A percentile compares a stretch with the other conserved stretches of the same genome.
phyloP scores from a whole-genome alignment of 78 protist genomes.

The Polysphondylium violaceum region DNA sequence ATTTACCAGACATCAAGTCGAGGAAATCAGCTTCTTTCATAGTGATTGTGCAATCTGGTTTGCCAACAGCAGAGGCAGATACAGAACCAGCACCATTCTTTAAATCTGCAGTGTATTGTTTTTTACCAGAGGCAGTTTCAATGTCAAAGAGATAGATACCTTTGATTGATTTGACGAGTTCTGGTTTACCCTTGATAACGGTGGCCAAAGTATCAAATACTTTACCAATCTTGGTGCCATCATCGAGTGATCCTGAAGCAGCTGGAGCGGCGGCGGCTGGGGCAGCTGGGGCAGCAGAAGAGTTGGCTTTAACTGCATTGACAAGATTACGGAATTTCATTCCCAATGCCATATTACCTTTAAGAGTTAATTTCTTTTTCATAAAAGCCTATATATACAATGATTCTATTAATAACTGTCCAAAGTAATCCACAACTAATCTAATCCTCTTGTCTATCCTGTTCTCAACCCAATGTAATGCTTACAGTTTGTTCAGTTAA shows the following conservation, averaged over 20 bases:
- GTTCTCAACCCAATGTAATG: not conserved
- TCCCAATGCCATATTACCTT: conserved; percentile 81
- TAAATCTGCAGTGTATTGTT: conserved; percentile 77
- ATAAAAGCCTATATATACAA: conserved; percentile 23
- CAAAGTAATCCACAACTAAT: too few species aligned
- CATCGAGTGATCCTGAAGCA: conserved; percentile 16
- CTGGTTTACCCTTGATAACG: conserved; percentile 41
- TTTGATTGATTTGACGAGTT: conserved; percentile 56
- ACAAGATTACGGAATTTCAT: conserved; percentile 67
- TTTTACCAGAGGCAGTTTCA: not conserved
- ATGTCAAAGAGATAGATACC: conserved; percentile 80
- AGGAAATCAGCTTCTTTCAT: conserved; percentile 63
- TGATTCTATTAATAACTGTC: too few species aligned
- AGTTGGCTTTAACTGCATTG: conserved; percentile 8
- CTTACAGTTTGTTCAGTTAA: conserved; percentile 76
- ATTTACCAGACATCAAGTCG: conserved; percentile 58
- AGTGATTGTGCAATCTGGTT: conserved; percentile 78
- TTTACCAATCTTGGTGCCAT: conserved; percentile 68
- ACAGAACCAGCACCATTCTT: conserved; percentile 76
- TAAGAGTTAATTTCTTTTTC: conserved; percentile 56
- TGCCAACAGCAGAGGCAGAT: conserved; percentile 34
- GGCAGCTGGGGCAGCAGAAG: conserved; percentile 19
- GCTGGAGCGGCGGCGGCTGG: conserved; percentile 36
- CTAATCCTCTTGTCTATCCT: not conserved
- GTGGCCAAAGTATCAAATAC: conserved; percentile 30